A percentile compares a stretch with the other conserved stretches of the same genome.
Evolutionary conservation across 1,284 basidiomycete species (phyloP).

Genomic region (Wallemia ichthyophaga): DNA sequence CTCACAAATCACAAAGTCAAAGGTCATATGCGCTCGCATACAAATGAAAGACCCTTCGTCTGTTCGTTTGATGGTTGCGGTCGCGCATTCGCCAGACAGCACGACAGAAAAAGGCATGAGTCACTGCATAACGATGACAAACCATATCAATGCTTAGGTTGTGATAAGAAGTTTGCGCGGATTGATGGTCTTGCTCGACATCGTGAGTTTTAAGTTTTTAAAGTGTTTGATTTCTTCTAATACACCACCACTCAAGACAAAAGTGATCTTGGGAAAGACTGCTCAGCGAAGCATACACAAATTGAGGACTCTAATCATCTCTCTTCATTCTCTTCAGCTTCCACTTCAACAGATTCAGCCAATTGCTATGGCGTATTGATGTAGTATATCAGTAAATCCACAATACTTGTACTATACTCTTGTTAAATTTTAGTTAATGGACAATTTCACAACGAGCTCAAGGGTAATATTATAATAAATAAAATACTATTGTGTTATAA

Average conservation of each 20-base stretch:
- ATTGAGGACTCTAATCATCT: neutral
- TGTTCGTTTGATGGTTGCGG: constrained; percentile 60
- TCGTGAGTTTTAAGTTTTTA: neutral
- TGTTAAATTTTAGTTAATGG: too few species aligned
- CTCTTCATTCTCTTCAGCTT: neutral
- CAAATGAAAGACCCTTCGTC: constrained; percentile 48
- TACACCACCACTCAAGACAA: neutral
- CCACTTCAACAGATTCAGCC: neutral
- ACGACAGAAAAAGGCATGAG: constrained; percentile 56
- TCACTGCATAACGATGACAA: constrained; percentile 43
- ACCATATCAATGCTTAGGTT: constrained; percentile 44
- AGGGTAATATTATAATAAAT: too few species aligned
- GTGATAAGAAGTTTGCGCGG: constrained; percentile 40
- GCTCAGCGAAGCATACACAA: neutral
- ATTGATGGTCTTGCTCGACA: constrained; percentile 52
- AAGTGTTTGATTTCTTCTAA: neutral
- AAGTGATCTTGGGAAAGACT: neutral
- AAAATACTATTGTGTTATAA: too few species aligned
- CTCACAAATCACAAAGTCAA: constrained; percentile 3
- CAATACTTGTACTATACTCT: neutral
- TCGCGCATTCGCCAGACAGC: constrained; percentile 52
- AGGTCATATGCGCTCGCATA: constrained; percentile 54
- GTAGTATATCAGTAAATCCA: neutral
- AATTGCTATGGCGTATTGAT: neutral
- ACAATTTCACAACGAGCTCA: too few species aligned